phyloP scores from a whole-genome alignment of 129 eudicot species.

The Solidago caesia region DNA sequence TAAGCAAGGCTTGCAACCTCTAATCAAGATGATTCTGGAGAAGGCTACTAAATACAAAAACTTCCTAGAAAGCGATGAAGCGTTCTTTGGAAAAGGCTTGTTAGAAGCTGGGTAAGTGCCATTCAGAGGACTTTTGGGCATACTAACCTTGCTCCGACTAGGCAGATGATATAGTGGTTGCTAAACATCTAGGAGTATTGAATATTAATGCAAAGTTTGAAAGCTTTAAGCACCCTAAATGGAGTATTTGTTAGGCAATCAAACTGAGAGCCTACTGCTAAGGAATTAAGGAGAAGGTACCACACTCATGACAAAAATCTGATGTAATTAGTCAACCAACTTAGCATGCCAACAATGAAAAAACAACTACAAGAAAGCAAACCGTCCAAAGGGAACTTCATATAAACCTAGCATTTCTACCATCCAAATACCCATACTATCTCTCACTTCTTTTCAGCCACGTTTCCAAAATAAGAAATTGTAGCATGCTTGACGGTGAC shows the following conservation, averaged over 20 bases:
- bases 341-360: background rate
- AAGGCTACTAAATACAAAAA: too few species aligned
- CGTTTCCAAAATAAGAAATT: background rate
- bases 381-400: background rate
- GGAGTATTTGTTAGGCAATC: background rate
- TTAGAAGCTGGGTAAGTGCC: too few species aligned
- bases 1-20: too few species aligned
- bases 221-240: background rate
- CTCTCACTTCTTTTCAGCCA: background rate
- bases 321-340: background rate
- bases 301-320: background rate
- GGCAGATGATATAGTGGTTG: too few species aligned
- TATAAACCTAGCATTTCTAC: background rate
- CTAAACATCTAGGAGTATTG: too few species aligned
- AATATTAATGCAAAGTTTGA: too few species aligned
- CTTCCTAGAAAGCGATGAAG: too few species aligned
- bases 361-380: background rate
- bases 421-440: background rate
- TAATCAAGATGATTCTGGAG: too few species aligned
- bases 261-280: background rate
- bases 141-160: too few species aligned
- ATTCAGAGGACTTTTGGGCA: too few species aligned
- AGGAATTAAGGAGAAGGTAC: background rate
- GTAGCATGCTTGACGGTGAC: background rate
- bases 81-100: too few species aligned